phyloP scores from a whole-genome alignment of 306 rosid species.

The Styphnolobium japonicum region DNA sequence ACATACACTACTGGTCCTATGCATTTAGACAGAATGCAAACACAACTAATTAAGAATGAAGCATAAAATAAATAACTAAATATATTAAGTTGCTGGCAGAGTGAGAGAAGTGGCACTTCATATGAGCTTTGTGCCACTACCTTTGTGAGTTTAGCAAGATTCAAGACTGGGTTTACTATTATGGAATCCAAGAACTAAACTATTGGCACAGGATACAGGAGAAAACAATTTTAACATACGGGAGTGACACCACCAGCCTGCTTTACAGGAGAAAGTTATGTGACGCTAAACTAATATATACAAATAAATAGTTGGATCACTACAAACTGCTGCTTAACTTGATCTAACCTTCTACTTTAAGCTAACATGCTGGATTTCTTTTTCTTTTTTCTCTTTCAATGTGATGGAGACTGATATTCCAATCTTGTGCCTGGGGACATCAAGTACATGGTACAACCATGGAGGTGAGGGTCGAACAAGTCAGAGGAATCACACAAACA shows the following conservation, averaged over 20 bases:
- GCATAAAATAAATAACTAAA: background rate
- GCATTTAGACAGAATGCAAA: slow-evolving; percentile 13
- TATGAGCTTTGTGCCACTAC: background rate
- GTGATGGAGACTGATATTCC: background rate
- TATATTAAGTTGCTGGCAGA: background rate
- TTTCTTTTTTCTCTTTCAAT: background rate
- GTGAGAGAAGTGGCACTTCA: background rate
- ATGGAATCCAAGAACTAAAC: background rate
- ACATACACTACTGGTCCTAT: slow-evolving; percentile 45
- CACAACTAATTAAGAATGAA: background rate
- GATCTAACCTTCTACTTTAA: background rate
- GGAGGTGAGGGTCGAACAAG: background rate
- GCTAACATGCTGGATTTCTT: background rate
- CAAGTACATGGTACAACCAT: background rate
- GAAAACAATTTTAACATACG: background rate
- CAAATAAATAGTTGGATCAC: background rate
- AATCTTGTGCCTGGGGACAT: background rate
- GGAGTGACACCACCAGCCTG: background rate
- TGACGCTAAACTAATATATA: background rate
- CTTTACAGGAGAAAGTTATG: background rate
- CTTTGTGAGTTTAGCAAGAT: background rate
- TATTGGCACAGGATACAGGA: background rate
- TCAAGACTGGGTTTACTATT: background rate
- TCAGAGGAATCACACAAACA: too few relatives aligned
- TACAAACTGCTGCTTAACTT: background rate